phyloP scores from a whole-genome alignment of 1,139 yeast genomes.

The Taphrina pruni region DNA sequence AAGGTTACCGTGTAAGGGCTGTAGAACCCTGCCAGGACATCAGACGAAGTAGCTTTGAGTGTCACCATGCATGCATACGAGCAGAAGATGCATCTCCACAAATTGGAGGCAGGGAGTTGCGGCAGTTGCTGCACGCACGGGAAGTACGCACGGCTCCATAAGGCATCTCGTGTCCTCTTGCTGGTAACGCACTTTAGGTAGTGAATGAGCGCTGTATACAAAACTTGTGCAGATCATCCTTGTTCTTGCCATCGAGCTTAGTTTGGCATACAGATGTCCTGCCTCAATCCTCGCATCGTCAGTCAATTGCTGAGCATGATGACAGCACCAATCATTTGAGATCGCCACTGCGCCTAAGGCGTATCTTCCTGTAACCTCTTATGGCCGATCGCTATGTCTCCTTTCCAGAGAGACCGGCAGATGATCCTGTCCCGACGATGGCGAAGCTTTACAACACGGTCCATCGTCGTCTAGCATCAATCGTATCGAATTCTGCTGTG shows the following conservation, averaged over 20 bases:
- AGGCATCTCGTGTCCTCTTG: no score
- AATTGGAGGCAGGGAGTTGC: background rate
- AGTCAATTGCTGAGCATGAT: background rate
- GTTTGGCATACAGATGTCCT: background rate
- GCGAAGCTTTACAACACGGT: constrained; percentile 24
- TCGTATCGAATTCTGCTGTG: constrained; percentile 7
- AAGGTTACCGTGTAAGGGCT: no score
- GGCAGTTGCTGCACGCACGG: background rate
- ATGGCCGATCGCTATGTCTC: constrained; percentile 25
- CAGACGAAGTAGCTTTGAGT: no score
- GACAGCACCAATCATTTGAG: no score
- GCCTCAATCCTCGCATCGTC: background rate
- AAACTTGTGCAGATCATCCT: no score
- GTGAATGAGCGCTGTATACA: no score
- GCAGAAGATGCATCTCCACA: background rate
- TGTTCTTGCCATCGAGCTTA: no score
- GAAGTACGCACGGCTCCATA: background rate
- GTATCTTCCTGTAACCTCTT: background rate
- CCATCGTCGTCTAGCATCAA: constrained; percentile 34
- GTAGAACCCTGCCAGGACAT: no score
- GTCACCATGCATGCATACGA: no score
- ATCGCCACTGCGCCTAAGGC: background rate
- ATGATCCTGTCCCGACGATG: constrained; percentile 30
- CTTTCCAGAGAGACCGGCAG: constrained; percentile 36
- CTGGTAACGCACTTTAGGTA: no score